These are phyloP conservation scores for Barnettozyma siamensis DNA, from an alignment of 805 yeast genomes.

Conservation along the genomic window DNA sequence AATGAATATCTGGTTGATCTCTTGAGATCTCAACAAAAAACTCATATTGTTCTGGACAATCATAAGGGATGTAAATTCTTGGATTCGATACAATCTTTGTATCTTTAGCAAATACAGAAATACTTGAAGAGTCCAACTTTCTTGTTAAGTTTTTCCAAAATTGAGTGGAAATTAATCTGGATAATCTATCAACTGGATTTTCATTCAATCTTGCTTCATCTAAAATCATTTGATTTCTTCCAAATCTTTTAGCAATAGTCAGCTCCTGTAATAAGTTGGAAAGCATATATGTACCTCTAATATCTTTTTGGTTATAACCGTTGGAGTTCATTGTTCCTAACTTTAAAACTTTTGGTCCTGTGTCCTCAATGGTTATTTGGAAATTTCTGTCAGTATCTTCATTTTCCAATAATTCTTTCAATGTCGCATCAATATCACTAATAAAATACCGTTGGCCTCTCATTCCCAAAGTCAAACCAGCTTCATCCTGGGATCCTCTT, in stretches of 20 bases:
- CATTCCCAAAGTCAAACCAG: slow-evolving; percentile 26
- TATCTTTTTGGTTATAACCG: slow-evolving; percentile 66
- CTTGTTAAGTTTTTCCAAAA: slow-evolving; percentile 83
- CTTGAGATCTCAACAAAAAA: slow-evolving; percentile 53
- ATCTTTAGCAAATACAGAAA: slow-evolving; percentile 69
- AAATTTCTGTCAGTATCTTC: slow-evolving; percentile 84
- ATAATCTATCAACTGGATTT: slow-evolving; percentile 76
- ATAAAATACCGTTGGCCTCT: slow-evolving; percentile 52
- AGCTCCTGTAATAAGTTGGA: slow-evolving; percentile 83
- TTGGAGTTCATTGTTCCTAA: slow-evolving; percentile 81
- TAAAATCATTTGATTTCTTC: slow-evolving; percentile 68
- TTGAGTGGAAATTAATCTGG: slow-evolving; percentile 63
- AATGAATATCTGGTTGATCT: slow-evolving; percentile 46
- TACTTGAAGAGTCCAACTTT: slow-evolving; percentile 52
- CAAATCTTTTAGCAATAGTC: slow-evolving; percentile 77
- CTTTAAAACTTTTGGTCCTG: slow-evolving; percentile 75
- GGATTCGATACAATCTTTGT: slow-evolving; percentile 70
- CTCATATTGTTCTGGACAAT: slow-evolving; percentile 65
- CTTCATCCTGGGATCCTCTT: slow-evolving; percentile 51
- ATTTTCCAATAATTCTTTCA: slow-evolving; percentile 57
- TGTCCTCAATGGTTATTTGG: slow-evolving; percentile 83
- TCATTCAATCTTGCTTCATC: slow-evolving; percentile 83
- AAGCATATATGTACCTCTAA: slow-evolving; percentile 86
- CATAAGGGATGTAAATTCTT: slow-evolving; percentile 70
- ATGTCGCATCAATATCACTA: slow-evolving; percentile 66